These are phyloP conservation scores for Penicillium goetzii DNA, from an alignment of 495 filamentous ascomycete species.

Conservation along the genomic window DNA sequence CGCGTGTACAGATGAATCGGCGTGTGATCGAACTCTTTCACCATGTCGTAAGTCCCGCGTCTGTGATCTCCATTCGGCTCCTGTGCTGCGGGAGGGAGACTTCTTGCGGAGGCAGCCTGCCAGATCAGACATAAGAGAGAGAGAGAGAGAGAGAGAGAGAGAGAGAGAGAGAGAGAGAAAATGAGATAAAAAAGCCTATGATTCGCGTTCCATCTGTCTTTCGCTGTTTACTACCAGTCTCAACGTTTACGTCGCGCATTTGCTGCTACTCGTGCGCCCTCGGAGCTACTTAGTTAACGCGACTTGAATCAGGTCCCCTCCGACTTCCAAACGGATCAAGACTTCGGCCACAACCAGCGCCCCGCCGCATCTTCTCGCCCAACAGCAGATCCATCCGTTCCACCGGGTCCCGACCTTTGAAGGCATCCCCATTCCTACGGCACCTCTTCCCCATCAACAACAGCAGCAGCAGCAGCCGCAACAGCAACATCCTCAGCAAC, in stretches of 20 bases:
- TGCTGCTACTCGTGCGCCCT: not conserved
- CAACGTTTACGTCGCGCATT: not conserved
- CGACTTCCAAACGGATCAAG: conserved; percentile 51
- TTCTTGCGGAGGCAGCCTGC: conserved; percentile 6
- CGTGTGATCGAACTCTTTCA: conserved; percentile 49
- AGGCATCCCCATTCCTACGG: conserved; percentile 46
- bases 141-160: too few relatives aligned
- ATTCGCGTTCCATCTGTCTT: conserved; percentile 21
- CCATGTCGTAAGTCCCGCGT: conserved; percentile 57
- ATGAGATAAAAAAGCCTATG: not conserved
- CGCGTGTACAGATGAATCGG: conserved; percentile 50
- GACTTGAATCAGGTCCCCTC: conserved; percentile 39
- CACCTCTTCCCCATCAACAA: conserved; percentile 42
- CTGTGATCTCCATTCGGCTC: conserved; percentile 36
- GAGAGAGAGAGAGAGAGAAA: not conserved
- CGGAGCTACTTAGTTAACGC: not conserved
- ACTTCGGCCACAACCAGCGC: conserved; percentile 43
- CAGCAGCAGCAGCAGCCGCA: conserved; percentile 38
- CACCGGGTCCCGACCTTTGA: conserved; percentile 44
- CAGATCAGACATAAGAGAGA: conserved; percentile 1
- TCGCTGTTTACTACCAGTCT: conserved; percentile 8
- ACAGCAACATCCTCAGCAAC: conserved; percentile 25
- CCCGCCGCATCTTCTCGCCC: conserved; percentile 45
- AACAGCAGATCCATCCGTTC: conserved; percentile 51
- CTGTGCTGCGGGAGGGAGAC: conserved; percentile 33